A percentile compares a stretch with the other conserved stretches of the same genome.
Conservation (phyloP, 2,329 filamentous ascomycete species). For the Purpureocillium lavendulum region DNA sequence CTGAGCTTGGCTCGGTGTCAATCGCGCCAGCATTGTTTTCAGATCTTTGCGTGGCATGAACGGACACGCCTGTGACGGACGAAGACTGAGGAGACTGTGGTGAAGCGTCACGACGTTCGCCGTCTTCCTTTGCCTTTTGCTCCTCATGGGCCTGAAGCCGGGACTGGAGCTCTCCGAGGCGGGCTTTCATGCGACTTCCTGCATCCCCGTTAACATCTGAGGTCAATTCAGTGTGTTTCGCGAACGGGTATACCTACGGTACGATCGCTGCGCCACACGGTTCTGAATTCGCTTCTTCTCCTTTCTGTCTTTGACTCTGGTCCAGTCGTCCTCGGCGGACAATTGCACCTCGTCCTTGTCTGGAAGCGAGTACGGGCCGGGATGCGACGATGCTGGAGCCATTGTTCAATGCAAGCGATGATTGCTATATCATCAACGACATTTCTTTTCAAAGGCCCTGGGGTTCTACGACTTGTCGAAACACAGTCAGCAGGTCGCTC, state of each 20-base stretch:
- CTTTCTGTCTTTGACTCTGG: constrained; percentile 6
- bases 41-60: neutral
- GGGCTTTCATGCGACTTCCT: constrained; percentile 1
- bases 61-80: neutral
- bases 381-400: neutral
- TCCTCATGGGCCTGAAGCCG: neutral
- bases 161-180: neutral
- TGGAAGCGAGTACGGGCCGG: neutral
- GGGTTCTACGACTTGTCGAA: too few species aligned
- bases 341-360: constrained; percentile 1
- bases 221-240: too few species aligned
- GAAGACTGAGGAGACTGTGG: neutral
- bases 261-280: constrained; percentile 8
- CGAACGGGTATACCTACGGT: neutral
- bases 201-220: neutral
- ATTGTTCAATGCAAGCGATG: neutral
- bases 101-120: neutral
- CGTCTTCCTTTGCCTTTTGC: neutral
- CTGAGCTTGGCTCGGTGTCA: neutral
- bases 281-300: constrained; percentile 10
- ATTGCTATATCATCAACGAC: too few species aligned
- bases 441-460: too few species aligned
- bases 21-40: neutral
- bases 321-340: constrained; percentile 9
- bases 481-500: too few species aligned